Evolutionary conservation across 169 alveolate genomes (phyloP).

Genomic region (Plasmodium coatneyi): DNA sequence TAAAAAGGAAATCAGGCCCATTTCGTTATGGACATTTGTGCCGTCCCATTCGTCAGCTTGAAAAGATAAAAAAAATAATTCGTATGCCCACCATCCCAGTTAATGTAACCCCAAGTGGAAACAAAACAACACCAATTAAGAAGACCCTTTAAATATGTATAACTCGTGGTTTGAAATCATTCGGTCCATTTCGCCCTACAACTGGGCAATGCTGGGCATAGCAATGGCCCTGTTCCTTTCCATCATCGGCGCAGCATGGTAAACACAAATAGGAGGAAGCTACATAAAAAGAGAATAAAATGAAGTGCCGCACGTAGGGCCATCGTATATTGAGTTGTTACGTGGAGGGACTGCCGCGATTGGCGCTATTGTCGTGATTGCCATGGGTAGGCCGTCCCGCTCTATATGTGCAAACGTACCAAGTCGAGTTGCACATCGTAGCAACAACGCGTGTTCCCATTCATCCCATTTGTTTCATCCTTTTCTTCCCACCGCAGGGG

Average conservation of each 20-base stretch:
- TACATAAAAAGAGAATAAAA: neutral
- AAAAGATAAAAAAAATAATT: neutral
- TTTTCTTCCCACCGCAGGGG: constrained; percentile 89
- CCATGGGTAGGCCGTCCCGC: neutral
- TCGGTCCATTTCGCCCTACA: constrained; percentile 80
- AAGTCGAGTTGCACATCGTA: neutral
- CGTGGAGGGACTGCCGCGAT: neutral
- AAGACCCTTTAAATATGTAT: constrained; percentile 68
- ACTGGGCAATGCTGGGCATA: constrained; percentile 94
- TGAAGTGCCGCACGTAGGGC: neutral
- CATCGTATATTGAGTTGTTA: neutral
- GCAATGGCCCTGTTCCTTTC: constrained; percentile 93
- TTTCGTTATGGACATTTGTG: neutral
- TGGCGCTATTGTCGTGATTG: neutral
- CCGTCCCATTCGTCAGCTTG: neutral
- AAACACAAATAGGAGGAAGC: constrained; percentile 13
- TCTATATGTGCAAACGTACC: neutral
- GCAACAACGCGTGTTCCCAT: neutral
- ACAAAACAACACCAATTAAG: neutral
- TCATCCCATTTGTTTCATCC: neutral
- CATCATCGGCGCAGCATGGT: constrained; percentile 97
- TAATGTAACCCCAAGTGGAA: neutral
- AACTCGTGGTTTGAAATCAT: constrained; percentile 80
- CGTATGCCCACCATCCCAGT: neutral
- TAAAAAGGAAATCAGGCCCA: neutral